Percentiles rank a stretch among this genome's conserved stretches.
phyloP scores from a whole-genome alignment of 1,284 basidiomycete genomes.

The Malassezia japonica region DNA sequence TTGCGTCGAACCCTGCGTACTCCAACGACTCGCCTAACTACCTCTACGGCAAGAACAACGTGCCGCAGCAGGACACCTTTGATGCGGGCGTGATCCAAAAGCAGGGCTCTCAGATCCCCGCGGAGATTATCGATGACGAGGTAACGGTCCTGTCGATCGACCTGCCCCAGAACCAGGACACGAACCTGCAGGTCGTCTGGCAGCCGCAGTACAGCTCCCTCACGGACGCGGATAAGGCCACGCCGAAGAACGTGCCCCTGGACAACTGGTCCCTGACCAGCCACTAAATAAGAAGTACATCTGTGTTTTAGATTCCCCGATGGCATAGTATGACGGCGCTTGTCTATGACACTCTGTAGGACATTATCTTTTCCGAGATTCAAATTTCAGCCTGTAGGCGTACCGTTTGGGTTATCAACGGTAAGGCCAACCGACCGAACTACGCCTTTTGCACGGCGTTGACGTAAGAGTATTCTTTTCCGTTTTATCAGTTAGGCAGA shows the following conservation, averaged over 20 bases:
- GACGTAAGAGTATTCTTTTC: too few relatives aligned
- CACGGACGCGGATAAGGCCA: conserved; percentile 24
- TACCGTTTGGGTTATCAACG: too few relatives aligned
- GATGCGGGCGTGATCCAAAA: neutral
- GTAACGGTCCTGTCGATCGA: conserved; percentile 71
- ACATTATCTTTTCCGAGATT: too few relatives aligned
- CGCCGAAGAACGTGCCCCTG: conserved; percentile 36
- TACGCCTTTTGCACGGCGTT: too few relatives aligned
- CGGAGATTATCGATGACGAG: conserved; percentile 46
- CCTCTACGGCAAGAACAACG: conserved; percentile 53
- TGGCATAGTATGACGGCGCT: too few relatives aligned
- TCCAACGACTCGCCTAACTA: conserved; percentile 12
- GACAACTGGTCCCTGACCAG: conserved; percentile 38
- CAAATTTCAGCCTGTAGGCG: too few relatives aligned
- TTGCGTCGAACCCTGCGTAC: conserved; percentile 20
- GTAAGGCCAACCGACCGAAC: too few relatives aligned
- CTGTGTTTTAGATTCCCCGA: too few relatives aligned
- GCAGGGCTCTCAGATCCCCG: conserved; percentile 4
- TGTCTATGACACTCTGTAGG: too few relatives aligned
- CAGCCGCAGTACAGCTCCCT: conserved; percentile 43
- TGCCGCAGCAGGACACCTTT: conserved; percentile 63
- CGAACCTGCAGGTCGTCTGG: conserved; percentile 52
- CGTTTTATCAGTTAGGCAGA: too few relatives aligned
- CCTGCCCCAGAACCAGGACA: conserved; percentile 48
- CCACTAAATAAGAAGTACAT: conserved; percentile 28